Percentiles rank a stretch among this genome's conserved stretches.
These are phyloP conservation scores for Triticum aestivum DNA, from an alignment of 176 grass and related monocot genomes.

Conservation along the genomic window IWGSC_CS_RefSeq_v2.1 NC_057799.1:3949772-3950271, in stretches of 20 bases:
- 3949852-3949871: background rate
- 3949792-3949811: slow-evolving; percentile 1
- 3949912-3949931: background rate
- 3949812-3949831: slow-evolving; percentile 11
- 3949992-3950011: background rate
- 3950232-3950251: no score
- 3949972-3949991: background rate
- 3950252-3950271: no score
- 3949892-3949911: background rate
- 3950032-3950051: background rate
- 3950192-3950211: no score
- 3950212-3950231: no score
- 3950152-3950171: no score
- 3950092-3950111: background rate
- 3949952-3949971: background rate
- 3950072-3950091: background rate
- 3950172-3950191: no score
- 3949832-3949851: background rate
- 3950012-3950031: background rate
- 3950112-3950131: background rate
- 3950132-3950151: no score
- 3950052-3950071: background rate
- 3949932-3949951: background rate
- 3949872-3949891: background rate
- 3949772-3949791: background rate